Conservation (phyloP, 257 asterid species). For the Rubia yunnanensis region DNA sequence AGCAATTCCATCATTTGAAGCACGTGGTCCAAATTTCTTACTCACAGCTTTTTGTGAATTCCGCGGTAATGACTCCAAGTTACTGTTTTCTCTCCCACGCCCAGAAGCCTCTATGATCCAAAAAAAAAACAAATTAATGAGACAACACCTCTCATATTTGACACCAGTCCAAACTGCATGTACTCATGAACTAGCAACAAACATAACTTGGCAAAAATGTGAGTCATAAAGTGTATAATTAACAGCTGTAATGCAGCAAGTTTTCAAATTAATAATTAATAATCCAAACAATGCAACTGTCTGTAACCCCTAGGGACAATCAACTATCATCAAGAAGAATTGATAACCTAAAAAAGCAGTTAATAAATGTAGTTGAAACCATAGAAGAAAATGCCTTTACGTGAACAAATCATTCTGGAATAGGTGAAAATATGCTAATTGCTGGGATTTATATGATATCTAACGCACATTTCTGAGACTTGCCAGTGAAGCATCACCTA, state of each 20-base stretch:
- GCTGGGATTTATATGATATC: background rate
- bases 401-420: background rate
- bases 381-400: background rate
- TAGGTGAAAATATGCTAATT: background rate
- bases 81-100: conserved; percentile 69
- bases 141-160: background rate
- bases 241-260: background rate
- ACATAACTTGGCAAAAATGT: background rate
- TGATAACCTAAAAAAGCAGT: background rate
- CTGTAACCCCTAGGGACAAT: background rate
- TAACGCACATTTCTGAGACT: background rate
- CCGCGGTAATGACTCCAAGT: conserved; percentile 55
- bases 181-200: conserved; percentile 8
- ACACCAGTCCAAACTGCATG: background rate
- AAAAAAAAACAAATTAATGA: conserved; percentile 13
- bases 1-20: conserved; percentile 49
- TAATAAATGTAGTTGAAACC: background rate
- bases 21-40: conserved; percentile 52
- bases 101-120: conserved; percentile 71
- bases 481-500: background rate
- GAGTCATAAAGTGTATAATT: background rate
- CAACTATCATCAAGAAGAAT: background rate
- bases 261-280: background rate
- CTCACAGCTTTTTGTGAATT: conserved; percentile 58
- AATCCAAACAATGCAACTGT: background rate